phyloP scores from a whole-genome alignment of 2,329 filamentous ascomycete species.

The Alternaria postmessia region DNA sequence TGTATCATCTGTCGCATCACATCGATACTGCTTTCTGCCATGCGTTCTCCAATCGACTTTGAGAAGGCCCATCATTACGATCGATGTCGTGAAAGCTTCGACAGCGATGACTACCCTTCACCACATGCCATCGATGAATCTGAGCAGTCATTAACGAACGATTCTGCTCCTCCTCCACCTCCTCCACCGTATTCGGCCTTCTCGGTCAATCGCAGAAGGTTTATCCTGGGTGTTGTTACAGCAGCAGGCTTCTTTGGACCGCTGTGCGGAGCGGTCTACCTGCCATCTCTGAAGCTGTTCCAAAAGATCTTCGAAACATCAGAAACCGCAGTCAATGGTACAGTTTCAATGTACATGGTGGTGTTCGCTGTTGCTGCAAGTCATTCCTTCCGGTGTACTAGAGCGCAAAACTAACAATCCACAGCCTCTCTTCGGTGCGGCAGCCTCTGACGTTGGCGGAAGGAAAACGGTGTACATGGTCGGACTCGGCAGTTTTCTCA shows the following conservation, averaged over 20 bases:
- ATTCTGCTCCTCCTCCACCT: constrained; percentile 10
- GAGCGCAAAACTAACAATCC: constrained; percentile 11
- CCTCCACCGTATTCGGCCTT: constrained; percentile 51
- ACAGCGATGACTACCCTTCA: constrained; percentile 29
- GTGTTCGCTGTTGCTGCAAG: constrained; percentile 53
- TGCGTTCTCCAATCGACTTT: constrained; percentile 37
- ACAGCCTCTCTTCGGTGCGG: constrained; percentile 53
- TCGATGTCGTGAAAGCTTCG: constrained; percentile 33
- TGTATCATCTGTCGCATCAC: not conserved
- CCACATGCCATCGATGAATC: constrained; percentile 21
- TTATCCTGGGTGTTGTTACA: constrained; percentile 42
- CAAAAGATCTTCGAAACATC: constrained; percentile 49
- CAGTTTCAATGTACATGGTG: constrained; percentile 57
- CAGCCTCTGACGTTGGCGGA: constrained; percentile 52
- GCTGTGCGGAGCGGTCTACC: constrained; percentile 56
- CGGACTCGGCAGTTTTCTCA: constrained; percentile 51
- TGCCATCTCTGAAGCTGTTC: constrained; percentile 53
- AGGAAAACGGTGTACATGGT: constrained; percentile 54
- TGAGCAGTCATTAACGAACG: constrained; percentile 19
- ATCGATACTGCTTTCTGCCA: constrained; percentile 12
- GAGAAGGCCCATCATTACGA: constrained; percentile 33
- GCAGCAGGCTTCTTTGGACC: constrained; percentile 55
- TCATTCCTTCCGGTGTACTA: not conserved
- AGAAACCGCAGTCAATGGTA: constrained; percentile 52
- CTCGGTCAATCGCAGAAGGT: constrained; percentile 44